Evolutionary conservation across 176 grass and related monocot species (phyloP), one percentile per base, ranked within the genome.

Genomic region (Saccharum officinarum): DNA sequence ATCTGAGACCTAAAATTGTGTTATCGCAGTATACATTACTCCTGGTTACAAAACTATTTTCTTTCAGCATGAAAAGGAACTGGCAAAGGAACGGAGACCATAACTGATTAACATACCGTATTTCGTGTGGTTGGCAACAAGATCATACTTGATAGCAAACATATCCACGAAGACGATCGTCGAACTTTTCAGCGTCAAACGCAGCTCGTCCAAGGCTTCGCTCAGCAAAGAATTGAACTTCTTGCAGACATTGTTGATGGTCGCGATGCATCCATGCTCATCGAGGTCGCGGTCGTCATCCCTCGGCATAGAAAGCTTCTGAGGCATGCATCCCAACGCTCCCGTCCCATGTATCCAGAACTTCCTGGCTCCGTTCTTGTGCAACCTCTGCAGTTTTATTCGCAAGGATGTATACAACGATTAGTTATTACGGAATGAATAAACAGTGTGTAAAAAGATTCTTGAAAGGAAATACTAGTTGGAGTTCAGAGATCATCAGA

Each of bases 91-190:
- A 40, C 3, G n/a, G 8, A 50, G 10, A 38, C 42, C 45, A 40
- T 55, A 31, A 23, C 59, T 61, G 42, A 20, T 44, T 44, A 68
- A 75, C 92, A 87, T 83, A 95, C 92, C 91, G 1, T 95, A 84
- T 77, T 84, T 86, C 0, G 82, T 88, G 64, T 95, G 84, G 37
- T 92, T 98, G 66, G 89, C 91, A 10, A 98, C 88, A 65, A 98
- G 87, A 67, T 94, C 90, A 52, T 97, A 94, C 86, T 97, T 97
- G 83, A 97, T 94, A 0, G 92, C 78, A 8, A 91, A 98, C 82
- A 98, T 89, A 40, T 98, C 95, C 15, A 84, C 84, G 11, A 90
- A 92, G 50, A 98, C 57, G 20, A 98, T 82, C 1, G 91, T 73
- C 1, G 92, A 88, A 34, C 90, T 83, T 31, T 81, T 86, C 76